A percentile compares a stretch with the other conserved stretches of the same genome.
phyloP scores from a whole-genome alignment of 139 green algal genomes.

The Chlorella sp. region DNA sequence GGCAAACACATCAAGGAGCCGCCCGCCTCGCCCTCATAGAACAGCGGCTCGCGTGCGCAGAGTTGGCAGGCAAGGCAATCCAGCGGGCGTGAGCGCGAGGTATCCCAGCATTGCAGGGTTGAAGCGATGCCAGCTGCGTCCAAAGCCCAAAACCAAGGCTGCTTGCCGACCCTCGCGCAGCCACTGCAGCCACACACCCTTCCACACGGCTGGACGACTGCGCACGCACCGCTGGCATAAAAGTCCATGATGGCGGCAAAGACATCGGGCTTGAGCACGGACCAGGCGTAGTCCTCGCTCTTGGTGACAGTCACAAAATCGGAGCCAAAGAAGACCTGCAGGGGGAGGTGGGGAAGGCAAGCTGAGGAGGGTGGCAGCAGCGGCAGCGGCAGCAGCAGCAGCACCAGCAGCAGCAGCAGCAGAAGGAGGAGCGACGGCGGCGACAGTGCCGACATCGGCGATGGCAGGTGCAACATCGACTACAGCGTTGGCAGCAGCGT shows the following conservation, averaged over 20 bases:
- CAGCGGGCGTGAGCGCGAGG: no score
- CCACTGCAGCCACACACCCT: neutral
- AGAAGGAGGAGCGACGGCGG: no score
- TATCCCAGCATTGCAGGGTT: no score
- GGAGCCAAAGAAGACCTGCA: slow-evolving; percentile 87
- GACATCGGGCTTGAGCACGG: slow-evolving; percentile 91
- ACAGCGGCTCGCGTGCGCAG: neutral
- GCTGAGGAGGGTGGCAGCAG: neutral
- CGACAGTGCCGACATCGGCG: neutral
- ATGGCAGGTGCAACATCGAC: neutral
- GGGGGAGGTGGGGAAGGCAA: neutral
- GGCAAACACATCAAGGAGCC: neutral
- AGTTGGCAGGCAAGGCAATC: neutral
- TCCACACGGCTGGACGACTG: neutral
- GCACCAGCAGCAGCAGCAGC: no score
- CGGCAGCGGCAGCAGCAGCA: neutral
- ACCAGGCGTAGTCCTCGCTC: slow-evolving; percentile 77
- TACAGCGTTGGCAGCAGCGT: neutral
- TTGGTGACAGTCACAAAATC: slow-evolving; percentile 99
- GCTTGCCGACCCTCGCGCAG: no score
- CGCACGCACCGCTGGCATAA: slow-evolving; percentile 69
- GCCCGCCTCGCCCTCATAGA: no score
- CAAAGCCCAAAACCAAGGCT: no score
- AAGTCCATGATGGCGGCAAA: slow-evolving; percentile 98
- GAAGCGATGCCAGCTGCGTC: no score